Base-by-base conservation (phyloP, 208 protist species). In the Endotrypanum monterogeii region DNA sequence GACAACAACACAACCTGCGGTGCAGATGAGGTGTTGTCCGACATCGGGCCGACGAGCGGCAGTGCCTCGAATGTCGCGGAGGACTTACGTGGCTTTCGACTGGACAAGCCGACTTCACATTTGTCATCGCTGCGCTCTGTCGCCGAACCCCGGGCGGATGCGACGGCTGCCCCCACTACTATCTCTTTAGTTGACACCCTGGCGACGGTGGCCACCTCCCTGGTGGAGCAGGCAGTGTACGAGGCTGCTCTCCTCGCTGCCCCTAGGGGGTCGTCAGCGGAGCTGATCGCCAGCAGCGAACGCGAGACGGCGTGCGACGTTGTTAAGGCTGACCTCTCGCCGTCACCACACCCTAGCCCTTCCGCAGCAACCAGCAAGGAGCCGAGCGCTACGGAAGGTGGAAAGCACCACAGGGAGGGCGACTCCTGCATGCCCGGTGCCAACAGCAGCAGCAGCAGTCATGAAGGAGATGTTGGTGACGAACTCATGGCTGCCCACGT, bases 31-130 rank as follows among this genome's bases (percentile, higher is more conserved):
- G 44, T 12, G 23, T 11, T 25, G 32, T 65, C 60, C 9, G 60
- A 30, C 3, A 37, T 44, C 8, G 32, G 44, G 3, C 0, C 16
- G 30, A 37, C 30, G 30, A 23, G 3, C 30, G 14, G n/a, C 7
- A 12, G 35, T 8, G 50, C 51, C 28, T 44, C 25, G 30, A 32
- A 1, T 0, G 37, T 25, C 39, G 11, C 23, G 7, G 55, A 63
- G 6, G 68, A 73, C 52, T 30, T 73, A 35, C 55, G 52, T 6
- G 55, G 54, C 11, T 73, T 73, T 51, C 68, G 63, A 18, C 55
- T 73, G 11, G 68, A 73, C 68, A 35, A 51, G 23, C 55, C 55
- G 30, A 6, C 18, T 9, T 51, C 35, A 51, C 18, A 35, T 23
- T 28, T 12, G 56, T 37, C 32, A 16, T 23, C n/a, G 60, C 60